Evolutionary conservation across 257 asterid species (phyloP), one percentile per base, ranked within the genome.

Genomic region (Petunia axillaris): DNA sequence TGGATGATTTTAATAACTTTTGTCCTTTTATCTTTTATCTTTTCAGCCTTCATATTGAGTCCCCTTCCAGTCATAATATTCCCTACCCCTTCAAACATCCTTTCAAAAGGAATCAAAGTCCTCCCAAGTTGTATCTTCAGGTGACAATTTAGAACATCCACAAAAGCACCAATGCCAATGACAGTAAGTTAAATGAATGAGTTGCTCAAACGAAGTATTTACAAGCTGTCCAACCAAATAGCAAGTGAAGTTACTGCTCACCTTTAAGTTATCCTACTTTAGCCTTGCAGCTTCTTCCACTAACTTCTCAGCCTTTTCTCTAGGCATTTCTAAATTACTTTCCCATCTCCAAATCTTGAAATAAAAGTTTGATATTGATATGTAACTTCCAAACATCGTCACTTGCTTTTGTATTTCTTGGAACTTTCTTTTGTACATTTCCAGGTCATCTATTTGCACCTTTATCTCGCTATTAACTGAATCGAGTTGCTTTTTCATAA

Each of bases 391-490:
- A 14, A 54, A 58, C 36, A 13, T 89, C 54, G 83, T 81, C 44
- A 87, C 79, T 75, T 89, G 88, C 63, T 78, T 57, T 48, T 86
- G 90, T 25, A 25, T 0, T 25, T 25, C 25, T 0, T 25, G 25
- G 25, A 25, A 25, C 25, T 25, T 25, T 25, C 58, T 54, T 44
- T 79, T 90, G 87, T 90, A 94, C 70, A 79, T 78, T 50, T 88
- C 91, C 3, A 83, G 65, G 67, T 88, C 87, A 76, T 66, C 83
- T 70, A 84, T 88, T 2, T 84, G 84, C 84, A 81, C 65, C 82
- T 81, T 84, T 48, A 88, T 82, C 76, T 84, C 89, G 78, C 83
- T 84, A 81, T 84, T 79, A 8, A 91, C 86, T 64, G 85, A 76
- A 81, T 64, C 84, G 53, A 90, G 87, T 82, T 85, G 80, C 36